A percentile compares a stretch with the other conserved stretches of the same genome.
These are phyloP conservation scores for Strobilomyces dryophilus DNA, from an alignment of 768 basidiomycete genomes.

Conservation along the genomic window DNA sequence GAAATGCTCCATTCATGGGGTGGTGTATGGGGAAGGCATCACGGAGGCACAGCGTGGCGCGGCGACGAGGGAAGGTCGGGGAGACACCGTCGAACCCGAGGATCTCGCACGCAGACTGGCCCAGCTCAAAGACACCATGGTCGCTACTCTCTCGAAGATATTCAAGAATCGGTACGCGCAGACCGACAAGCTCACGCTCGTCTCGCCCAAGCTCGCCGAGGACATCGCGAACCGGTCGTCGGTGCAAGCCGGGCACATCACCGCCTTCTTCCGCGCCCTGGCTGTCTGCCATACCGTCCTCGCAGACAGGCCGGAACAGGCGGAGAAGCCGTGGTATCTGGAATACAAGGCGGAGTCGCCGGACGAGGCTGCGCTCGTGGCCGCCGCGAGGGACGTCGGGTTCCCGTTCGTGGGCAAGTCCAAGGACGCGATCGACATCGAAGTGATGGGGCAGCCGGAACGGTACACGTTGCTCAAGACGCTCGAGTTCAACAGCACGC, in stretches of 20 bases:
- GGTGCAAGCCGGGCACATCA: slow-evolving; percentile 60
- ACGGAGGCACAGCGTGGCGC: slow-evolving; percentile 95
- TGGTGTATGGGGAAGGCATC: slow-evolving; percentile 87
- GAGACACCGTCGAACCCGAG: slow-evolving; percentile 59
- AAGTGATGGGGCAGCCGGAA: slow-evolving; percentile 87
- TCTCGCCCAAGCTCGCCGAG: slow-evolving; percentile 80
- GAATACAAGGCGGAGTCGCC: slow-evolving; percentile 97
- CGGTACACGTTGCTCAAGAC: slow-evolving; percentile 73
- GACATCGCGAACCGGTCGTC: slow-evolving; percentile 62
- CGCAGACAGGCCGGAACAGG: slow-evolving; percentile 66
- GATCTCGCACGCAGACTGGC: slow-evolving; percentile 68
- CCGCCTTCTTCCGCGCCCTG: slow-evolving; percentile 92
- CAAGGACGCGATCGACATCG: slow-evolving; percentile 77
- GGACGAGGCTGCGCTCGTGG: slow-evolving; percentile 92
- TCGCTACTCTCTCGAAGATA: slow-evolving; percentile 62
- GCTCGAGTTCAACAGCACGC: slow-evolving; percentile 90
- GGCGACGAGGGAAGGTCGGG: slow-evolving; percentile 74
- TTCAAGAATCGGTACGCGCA: slow-evolving; percentile 91
- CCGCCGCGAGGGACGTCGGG: slow-evolving; percentile 86
- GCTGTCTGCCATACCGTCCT: slow-evolving; percentile 92
- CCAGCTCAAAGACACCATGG: slow-evolving; percentile 70
- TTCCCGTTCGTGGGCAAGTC: slow-evolving; percentile 83
- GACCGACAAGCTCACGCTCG: slow-evolving; percentile 75
- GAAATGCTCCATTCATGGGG: slow-evolving; percentile 83
- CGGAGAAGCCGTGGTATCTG: slow-evolving; percentile 55